A percentile compares a stretch with the other conserved stretches of the same genome.
phyloP scores from a whole-genome alignment of 202 grass and related monocot species.

The Dendrocalamus latiflorus region DNA sequence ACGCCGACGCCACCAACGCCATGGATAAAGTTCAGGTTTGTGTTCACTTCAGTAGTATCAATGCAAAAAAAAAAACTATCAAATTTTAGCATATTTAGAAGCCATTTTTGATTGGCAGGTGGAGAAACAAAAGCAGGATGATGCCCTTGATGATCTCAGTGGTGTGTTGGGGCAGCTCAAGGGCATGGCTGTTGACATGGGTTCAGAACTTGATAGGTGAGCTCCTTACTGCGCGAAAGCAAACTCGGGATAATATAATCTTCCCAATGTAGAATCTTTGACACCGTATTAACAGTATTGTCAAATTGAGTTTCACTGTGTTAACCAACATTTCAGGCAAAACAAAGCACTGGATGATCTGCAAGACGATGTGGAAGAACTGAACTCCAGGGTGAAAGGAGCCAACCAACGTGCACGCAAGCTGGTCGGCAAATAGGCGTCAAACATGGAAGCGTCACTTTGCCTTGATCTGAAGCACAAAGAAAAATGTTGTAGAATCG shows the following conservation, averaged over 20 bases:
- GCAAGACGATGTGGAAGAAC: conserved; percentile 77
- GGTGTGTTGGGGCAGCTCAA: conserved; percentile 82
- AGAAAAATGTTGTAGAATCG: not conserved
- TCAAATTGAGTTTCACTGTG: not conserved
- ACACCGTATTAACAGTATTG: not conserved
- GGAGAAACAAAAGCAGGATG: conserved; percentile 95
- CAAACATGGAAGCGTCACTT: not conserved
- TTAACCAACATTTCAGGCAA: conserved; percentile 60
- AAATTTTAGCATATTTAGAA: not conserved
- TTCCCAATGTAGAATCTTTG: not conserved
- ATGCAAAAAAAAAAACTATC: not conserved
- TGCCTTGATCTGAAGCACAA: not conserved
- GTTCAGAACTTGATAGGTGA: conserved; percentile 85
- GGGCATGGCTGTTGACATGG: conserved; percentile 90
- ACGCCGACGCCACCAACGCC: conserved; percentile 41
- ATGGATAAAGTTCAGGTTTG: conserved; percentile 77
- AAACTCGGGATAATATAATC: not conserved
- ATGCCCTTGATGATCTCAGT: conserved; percentile 72
- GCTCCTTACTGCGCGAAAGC: not conserved
- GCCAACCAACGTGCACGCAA: conserved; percentile 74
- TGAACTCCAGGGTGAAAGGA: conserved; percentile 75
- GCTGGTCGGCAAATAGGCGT: conserved; percentile 58
- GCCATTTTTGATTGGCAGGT: conserved; percentile 29
- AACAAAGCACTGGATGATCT: conserved; percentile 71
- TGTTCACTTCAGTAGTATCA: not conserved